Evolutionary conservation across 192 early-diverging fungal genomes (phyloP).

Genomic region (Coemansia asiatica): DNA sequence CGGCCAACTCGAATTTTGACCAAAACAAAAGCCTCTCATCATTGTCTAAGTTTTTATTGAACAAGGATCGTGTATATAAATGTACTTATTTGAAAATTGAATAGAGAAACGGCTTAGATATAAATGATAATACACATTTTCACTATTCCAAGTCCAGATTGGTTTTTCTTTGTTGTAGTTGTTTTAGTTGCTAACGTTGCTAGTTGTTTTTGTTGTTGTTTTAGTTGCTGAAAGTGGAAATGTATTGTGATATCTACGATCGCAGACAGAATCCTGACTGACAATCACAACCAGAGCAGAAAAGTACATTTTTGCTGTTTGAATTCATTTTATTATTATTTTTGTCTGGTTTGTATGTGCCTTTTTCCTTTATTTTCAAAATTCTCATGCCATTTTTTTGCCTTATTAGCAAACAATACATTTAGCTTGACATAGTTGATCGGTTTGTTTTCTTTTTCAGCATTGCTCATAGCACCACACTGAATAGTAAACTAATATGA

Average conservation of each 20-base stretch:
- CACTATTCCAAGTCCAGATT: no score
- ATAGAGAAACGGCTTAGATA: constrained; percentile 4
- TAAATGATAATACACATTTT: not conserved
- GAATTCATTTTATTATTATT: not conserved
- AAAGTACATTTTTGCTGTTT: not conserved
- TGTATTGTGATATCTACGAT: not conserved
- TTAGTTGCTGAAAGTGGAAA: not conserved
- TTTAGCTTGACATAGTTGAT: not conserved
- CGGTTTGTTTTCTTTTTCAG: no score
- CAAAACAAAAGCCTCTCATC: not conserved
- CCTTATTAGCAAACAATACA: not conserved
- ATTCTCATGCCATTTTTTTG: not conserved
- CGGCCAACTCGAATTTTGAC: not conserved
- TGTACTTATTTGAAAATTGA: no score
- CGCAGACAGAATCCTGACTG: not conserved
- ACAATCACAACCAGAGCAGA: not conserved
- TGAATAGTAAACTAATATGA: no score
- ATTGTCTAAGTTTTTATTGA: not conserved
- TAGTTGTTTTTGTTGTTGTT: not conserved
- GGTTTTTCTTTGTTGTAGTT: not conserved
- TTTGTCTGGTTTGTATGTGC: not conserved
- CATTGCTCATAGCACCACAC: no score
- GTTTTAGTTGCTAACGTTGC: not conserved
- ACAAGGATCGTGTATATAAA: not conserved
- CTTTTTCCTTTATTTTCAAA: not conserved